phyloP scores from a whole-genome alignment of 768 basidiomycete genomes.

The Tylopilus sp. region DNA sequence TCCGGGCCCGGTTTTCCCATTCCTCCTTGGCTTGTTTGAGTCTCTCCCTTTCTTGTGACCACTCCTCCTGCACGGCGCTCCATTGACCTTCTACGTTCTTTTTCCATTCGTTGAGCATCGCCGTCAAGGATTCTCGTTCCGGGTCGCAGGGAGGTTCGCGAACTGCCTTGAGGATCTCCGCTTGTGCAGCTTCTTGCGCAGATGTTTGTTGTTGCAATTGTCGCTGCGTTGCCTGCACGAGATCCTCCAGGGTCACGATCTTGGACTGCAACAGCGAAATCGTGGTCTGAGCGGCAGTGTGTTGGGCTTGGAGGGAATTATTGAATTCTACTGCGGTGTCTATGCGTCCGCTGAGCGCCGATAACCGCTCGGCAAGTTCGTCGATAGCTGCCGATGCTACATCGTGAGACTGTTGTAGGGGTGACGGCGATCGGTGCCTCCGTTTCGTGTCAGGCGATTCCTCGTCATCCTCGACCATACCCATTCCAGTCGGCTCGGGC shows the following conservation, averaged over 20 bases:
- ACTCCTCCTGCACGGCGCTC: slow-evolving; percentile 74
- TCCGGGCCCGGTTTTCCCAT: slow-evolving; percentile 64
- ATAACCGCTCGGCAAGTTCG: slow-evolving; percentile 62
- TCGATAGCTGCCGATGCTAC: slow-evolving; percentile 39
- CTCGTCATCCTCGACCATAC: slow-evolving; percentile 47
- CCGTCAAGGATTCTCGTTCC: slow-evolving; percentile 49
- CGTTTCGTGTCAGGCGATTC: slow-evolving; percentile 25
- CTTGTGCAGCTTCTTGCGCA: slow-evolving; percentile 35
- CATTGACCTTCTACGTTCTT: slow-evolving; percentile 77
- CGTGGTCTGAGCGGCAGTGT: slow-evolving; percentile 70
- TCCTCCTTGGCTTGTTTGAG: slow-evolving; percentile 72
- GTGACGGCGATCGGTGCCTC: slow-evolving; percentile 17
- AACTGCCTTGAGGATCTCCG: slow-evolving; percentile 30
- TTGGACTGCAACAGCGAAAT: slow-evolving; percentile 68
- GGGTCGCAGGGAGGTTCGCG: slow-evolving; percentile 34
- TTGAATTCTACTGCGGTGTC: slow-evolving; percentile 74
- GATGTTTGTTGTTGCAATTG: slow-evolving; percentile 39
- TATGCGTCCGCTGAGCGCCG: slow-evolving; percentile 64
- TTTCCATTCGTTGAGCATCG: slow-evolving; percentile 69
- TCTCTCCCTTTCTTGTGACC: slow-evolving; percentile 76
- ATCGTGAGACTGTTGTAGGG: slow-evolving; percentile 19
- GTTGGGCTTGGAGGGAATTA: slow-evolving; percentile 70
- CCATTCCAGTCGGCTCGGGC: slow-evolving; percentile 71
- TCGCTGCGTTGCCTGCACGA: slow-evolving; percentile 50
- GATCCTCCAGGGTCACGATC: slow-evolving; percentile 61